phyloP scores from a whole-genome alignment of 2,329 filamentous ascomycete species.

The Phoma sp. region DNA sequence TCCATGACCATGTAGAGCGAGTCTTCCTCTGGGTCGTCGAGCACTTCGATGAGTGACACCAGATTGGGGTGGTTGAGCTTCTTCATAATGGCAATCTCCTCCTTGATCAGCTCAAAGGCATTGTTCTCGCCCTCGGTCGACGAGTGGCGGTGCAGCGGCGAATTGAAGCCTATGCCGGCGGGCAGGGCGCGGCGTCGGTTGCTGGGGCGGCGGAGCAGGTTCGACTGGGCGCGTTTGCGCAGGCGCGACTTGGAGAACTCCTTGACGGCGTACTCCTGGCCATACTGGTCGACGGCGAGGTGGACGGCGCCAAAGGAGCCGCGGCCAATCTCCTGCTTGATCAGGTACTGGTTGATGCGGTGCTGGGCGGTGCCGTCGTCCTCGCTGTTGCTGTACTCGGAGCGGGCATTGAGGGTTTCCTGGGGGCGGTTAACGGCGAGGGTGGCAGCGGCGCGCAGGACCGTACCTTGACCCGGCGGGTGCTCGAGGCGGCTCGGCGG shows the following conservation, averaged over 20 bases:
- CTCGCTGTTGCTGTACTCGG: constrained; percentile 85
- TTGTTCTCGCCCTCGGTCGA: constrained; percentile 68
- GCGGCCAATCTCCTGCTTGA: constrained; percentile 94
- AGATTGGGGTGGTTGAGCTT: constrained; percentile 94
- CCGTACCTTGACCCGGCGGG: constrained; percentile 68
- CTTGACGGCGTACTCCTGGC: constrained; percentile 93
- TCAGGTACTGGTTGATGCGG: constrained; percentile 92
- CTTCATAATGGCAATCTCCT: constrained; percentile 99
- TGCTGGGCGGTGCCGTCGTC: constrained; percentile 82
- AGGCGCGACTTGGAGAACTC: constrained; percentile 95
- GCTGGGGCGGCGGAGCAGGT: constrained; percentile 74
- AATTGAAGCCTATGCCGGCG: constrained; percentile 65
- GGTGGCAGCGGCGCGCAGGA: no score
- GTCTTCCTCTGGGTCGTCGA: constrained; percentile 95
- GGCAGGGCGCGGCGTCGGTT: constrained; percentile 62
- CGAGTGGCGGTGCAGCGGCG: constrained; percentile 68
- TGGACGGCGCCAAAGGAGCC: constrained; percentile 96
- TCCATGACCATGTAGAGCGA: constrained; percentile 98
- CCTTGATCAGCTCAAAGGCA: constrained; percentile 85
- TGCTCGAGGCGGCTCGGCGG: constrained; percentile 65
- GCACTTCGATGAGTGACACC: constrained; percentile 90
- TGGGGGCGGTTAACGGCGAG: constrained; percentile 44
- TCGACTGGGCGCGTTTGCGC: constrained; percentile 87
- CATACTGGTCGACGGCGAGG: constrained; percentile 87
- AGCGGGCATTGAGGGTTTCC: constrained; percentile 91